Base-by-base conservation (phyloP, 371 early-diverging fungal species). In the Rhizomucor pusillus region DNA sequence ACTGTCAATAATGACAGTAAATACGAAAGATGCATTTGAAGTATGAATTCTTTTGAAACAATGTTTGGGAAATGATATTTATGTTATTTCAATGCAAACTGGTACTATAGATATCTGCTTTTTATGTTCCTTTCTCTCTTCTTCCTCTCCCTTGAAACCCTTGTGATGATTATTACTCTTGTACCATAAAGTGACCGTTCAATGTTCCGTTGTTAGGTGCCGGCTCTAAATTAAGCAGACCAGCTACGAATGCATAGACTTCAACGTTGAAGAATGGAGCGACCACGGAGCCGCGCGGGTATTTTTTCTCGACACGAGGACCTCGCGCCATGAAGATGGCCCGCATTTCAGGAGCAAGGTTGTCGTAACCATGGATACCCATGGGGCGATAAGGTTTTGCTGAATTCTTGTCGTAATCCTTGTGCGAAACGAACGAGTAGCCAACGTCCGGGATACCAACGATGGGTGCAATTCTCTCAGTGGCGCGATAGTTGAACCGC, bases 291-390 rank as follows among this genome's bases (percentile, higher is more conserved):
- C 72, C 79, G 19, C 39, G 36, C 20, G 41, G 56, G 35, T 56
- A 62, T 2, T 23, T 40, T 9, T 47, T 36, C 11, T 57, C 35
- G 57, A 94, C 85, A 1, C 81, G 77, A 0, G 94, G 94, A 0
- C 95, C 95, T 19, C 66, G 61, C 3, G 92, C 95, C 56, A 94
- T 60, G 61, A 97, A 95, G 20, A 92, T 84, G 12, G 93, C 92
- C 2, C 87, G 81, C 95, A 97, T 97, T 19, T 90, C 87, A 1
- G 71, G 73, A 18, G 80, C 72, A 48, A 79, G 47, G 62, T 90
- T 85, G 62, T 94, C 90, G 67, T 92, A 96, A 1, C 98, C 98
- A 69, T 95, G 95, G 18, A 84, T 79, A 3, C 93, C 95, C 1
- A 69, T 62, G 3, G 74, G 67, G 11, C 62, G 57, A 43, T 67